phyloP scores from a whole-genome alignment of 2,329 filamentous ascomycete genomes.

The Septoria linicola region DNA sequence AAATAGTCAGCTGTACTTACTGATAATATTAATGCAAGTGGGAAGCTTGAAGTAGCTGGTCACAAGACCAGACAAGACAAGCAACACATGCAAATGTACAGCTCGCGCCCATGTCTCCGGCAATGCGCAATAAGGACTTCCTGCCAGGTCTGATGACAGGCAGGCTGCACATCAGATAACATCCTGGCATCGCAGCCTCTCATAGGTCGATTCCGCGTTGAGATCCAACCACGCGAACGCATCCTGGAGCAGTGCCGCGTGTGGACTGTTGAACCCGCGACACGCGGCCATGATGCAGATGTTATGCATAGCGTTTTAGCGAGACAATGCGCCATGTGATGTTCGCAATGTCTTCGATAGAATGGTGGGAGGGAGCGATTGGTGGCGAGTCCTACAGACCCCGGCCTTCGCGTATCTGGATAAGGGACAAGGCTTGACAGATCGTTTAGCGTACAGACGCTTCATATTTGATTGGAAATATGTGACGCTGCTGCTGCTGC shows the following conservation, averaged over 20 bases:
- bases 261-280: too few species aligned
- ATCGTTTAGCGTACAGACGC: too few species aligned
- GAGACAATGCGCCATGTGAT: conserved; percentile 12
- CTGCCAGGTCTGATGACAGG: conserved; percentile 10
- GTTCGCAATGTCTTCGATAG: neutral
- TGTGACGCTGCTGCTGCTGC: too few species aligned
- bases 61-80: conserved; percentile 13
- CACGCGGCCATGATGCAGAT: conserved; percentile 5
- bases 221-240: conserved; percentile 9
- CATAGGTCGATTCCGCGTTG: conserved; percentile 15
- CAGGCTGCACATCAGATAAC: conserved; percentile 13
- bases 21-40: neutral
- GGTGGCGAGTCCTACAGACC: too few species aligned
- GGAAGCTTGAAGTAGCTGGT: conserved; percentile 5
- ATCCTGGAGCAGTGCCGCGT: too few species aligned
- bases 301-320: conserved; percentile 14
- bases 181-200: conserved; percentile 9
- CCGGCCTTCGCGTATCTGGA: too few species aligned
- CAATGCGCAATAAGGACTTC: conserved; percentile 1
- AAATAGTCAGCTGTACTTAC: neutral
- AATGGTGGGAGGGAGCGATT: too few species aligned
- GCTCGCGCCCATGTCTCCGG: conserved; percentile 7
- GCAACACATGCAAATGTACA: conserved; percentile 3
- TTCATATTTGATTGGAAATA: too few species aligned
- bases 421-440: too few species aligned